phyloP scores from a whole-genome alignment of 495 filamentous ascomycete genomes.

The Penicillium ochrochloron region DNA sequence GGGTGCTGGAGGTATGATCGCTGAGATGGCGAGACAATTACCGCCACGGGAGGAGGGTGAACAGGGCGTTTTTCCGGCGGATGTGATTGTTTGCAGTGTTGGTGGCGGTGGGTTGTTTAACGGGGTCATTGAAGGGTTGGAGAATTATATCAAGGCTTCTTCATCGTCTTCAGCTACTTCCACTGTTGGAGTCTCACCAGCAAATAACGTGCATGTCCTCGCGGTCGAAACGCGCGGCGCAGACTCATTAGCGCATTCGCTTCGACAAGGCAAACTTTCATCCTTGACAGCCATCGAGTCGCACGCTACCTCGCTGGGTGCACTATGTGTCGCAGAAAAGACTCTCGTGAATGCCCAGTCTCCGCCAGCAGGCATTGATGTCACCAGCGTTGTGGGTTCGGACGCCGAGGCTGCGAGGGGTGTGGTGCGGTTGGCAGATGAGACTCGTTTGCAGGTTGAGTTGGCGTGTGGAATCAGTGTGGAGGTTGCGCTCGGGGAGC shows the following conservation, averaged over 20 bases:
- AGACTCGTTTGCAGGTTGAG: slow-evolving; percentile 77
- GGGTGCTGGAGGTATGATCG: slow-evolving; percentile 69
- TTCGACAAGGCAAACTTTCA: slow-evolving; percentile 59
- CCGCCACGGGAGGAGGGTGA: slow-evolving; percentile 25
- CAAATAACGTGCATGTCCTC: slow-evolving; percentile 57
- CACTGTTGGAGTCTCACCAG: background rate
- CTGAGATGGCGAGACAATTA: slow-evolving; percentile 68
- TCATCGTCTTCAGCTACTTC: background rate
- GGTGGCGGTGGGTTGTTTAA: slow-evolving; percentile 87
- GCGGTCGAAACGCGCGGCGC: slow-evolving; percentile 82
- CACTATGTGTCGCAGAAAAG: slow-evolving; percentile 66
- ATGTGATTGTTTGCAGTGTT: slow-evolving; percentile 78
- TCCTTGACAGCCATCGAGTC: slow-evolving; percentile 74
- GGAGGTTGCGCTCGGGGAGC: slow-evolving; percentile 45
- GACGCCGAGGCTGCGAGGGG: slow-evolving; percentile 81
- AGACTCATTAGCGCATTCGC: slow-evolving; percentile 63
- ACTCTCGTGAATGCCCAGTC: slow-evolving; percentile 63
- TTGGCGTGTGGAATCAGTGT: slow-evolving; percentile 80
- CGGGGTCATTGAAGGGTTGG: slow-evolving; percentile 72
- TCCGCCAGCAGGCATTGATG: slow-evolving; percentile 43
- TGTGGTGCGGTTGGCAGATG: slow-evolving; percentile 73
- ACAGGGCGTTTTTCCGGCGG: slow-evolving; percentile 42
- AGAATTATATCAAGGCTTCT: slow-evolving; percentile 39
- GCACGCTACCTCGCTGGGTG: slow-evolving; percentile 77
- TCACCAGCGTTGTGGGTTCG: slow-evolving; percentile 67